phyloP scores from a whole-genome alignment of 1,139 yeast genomes.

The Yamadazyma aaseri region DNA sequence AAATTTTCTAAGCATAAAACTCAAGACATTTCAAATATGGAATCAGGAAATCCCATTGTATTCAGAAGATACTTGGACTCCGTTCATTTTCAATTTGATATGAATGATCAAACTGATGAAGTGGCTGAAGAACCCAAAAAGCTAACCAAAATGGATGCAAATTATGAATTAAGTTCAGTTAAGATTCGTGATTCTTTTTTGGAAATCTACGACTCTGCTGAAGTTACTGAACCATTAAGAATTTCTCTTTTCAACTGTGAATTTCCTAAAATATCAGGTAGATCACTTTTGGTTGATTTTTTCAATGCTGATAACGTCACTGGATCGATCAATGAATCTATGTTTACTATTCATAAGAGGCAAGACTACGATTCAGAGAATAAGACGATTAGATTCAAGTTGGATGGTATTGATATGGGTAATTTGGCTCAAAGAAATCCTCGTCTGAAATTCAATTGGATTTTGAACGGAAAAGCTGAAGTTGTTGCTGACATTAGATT shows the following conservation, averaged over 20 bases:
- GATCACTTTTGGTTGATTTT: constrained; percentile 60
- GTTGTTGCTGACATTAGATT: constrained; percentile 68
- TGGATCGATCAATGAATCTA: constrained; percentile 70
- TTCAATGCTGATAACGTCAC: constrained; percentile 68
- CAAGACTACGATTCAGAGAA: constrained; percentile 28
- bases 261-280: constrained; percentile 57
- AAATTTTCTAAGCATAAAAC: constrained; percentile 8
- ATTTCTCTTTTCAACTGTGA: constrained; percentile 65
- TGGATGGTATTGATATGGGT: constrained; percentile 63
- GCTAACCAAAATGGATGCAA: constrained; percentile 25
- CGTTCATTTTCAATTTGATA: constrained; percentile 34
- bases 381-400: constrained; percentile 55
- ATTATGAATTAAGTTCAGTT: constrained; percentile 51
- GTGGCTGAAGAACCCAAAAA: constrained; percentile 13
- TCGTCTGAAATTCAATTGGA: constrained; percentile 62
- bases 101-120: constrained; percentile 25
- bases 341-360: constrained; percentile 69
- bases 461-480: constrained; percentile 67
- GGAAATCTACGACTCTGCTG: constrained; percentile 32
- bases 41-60: constrained; percentile 4
- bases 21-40: neutral
- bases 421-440: constrained; percentile 35
- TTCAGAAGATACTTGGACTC: constrained; percentile 24
- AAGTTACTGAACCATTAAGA: constrained; percentile 38
- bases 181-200: constrained; percentile 57